phyloP scores from a whole-genome alignment of 768 basidiomycete species.

The Trametopsis cervina region DNA sequence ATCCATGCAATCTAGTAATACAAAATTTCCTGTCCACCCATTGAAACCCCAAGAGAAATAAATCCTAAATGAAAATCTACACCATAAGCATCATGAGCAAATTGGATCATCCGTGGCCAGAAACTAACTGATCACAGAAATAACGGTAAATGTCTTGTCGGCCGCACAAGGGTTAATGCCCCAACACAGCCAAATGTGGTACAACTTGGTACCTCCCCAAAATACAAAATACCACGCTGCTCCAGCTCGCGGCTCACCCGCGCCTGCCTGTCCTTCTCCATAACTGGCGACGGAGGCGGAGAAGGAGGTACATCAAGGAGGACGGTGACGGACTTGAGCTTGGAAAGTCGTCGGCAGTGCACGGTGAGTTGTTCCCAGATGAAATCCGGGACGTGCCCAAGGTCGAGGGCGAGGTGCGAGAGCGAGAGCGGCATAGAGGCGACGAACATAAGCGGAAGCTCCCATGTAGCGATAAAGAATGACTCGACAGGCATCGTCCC shows the following conservation, averaged over 20 bases:
- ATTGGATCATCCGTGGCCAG: too few species aligned
- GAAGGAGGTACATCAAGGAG: neutral
- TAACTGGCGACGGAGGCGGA: neutral
- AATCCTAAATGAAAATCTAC: too few species aligned
- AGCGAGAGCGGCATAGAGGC: neutral
- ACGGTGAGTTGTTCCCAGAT: neutral
- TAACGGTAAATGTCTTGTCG: neutral
- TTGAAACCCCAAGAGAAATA: too few species aligned
- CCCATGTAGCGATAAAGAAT: neutral
- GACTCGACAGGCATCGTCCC: neutral
- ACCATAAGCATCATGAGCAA: too few species aligned
- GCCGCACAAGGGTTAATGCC: neutral
- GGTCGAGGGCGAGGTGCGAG: neutral
- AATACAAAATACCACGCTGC: neutral
- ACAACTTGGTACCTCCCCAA: neutral
- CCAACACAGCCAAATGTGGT: neutral
- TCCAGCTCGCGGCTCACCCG: neutral
- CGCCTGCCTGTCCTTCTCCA: neutral
- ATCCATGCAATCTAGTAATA: too few species aligned
- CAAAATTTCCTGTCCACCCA: too few species aligned
- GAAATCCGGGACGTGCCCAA: neutral
- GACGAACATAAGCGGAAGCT: neutral
- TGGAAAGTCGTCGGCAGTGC: neutral
- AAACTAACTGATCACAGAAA: too few species aligned
- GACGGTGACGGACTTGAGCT: neutral